Evolutionary conservation across 306 rosid genomes (phyloP).

Genomic region (Corylus heterophylla): DNA sequence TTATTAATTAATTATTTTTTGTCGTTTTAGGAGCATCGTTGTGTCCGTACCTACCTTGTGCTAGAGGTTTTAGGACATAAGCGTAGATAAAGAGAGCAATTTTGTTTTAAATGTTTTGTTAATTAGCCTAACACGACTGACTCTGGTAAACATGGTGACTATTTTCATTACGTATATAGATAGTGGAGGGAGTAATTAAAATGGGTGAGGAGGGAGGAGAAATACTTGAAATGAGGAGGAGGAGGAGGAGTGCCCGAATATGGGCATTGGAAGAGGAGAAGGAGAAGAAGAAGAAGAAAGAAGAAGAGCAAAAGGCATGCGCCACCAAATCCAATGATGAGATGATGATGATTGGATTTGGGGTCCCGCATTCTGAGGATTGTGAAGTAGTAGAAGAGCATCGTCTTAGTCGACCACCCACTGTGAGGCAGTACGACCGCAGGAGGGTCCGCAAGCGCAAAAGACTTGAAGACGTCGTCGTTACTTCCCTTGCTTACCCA

Average conservation of each 20-base stretch:
- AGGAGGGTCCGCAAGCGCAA: conserved; percentile 38
- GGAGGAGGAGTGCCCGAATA: conserved; percentile 40
- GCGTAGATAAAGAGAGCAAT: neutral
- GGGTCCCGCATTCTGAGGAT: neutral
- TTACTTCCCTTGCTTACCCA: neutral
- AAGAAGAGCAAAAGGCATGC: neutral
- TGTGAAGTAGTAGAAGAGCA: neutral
- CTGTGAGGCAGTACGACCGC: conserved; percentile 1
- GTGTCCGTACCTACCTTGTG: neutral
- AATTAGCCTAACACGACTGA: neutral
- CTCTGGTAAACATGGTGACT: neutral
- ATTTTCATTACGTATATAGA: neutral
- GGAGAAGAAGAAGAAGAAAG: conserved; percentile 8
- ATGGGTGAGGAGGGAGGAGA: conserved; percentile 10
- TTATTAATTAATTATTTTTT: neutral
- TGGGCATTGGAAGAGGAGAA: conserved; percentile 35
- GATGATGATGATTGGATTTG: neutral
- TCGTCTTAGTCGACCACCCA: neutral
- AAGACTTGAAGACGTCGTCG: conserved; percentile 30
- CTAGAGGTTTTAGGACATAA: neutral
- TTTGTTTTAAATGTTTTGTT: neutral
- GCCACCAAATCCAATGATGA: neutral
- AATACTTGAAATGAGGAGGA: conserved; percentile 2
- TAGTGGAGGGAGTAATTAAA: neutral
- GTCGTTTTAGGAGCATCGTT: neutral